These are phyloP conservation scores for Macrophomina tecta DNA, from an alignment of 2,329 filamentous ascomycete species.

Conservation along the genomic window DNA sequence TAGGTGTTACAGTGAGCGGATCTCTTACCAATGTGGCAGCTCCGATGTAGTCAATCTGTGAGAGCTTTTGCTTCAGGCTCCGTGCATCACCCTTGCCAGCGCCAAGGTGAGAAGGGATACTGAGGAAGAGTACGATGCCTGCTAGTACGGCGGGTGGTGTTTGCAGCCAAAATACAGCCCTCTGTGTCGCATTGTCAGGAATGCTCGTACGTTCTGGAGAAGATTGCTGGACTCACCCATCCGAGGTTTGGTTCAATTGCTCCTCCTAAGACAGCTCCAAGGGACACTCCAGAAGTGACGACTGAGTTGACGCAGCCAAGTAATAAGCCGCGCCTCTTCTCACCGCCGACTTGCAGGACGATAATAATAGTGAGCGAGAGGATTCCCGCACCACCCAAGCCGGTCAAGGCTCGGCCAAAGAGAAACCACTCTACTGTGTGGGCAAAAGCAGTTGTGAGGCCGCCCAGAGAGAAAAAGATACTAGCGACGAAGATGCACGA, in stretches of 20 bases:
- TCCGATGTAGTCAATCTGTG: slow-evolving; percentile 75
- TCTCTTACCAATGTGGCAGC: slow-evolving; percentile 61
- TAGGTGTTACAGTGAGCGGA: background rate
- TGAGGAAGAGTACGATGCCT: slow-evolving; percentile 67
- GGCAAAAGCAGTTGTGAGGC: slow-evolving; percentile 68
- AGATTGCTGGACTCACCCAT: slow-evolving; percentile 63
- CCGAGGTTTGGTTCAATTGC: slow-evolving; percentile 67
- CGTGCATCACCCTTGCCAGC: slow-evolving; percentile 45
- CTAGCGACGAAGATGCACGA: slow-evolving; percentile 69
- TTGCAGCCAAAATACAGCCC: slow-evolving; percentile 76
- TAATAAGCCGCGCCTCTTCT: slow-evolving; percentile 71
- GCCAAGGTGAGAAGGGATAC: slow-evolving; percentile 61
- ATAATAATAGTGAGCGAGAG: slow-evolving; percentile 77
- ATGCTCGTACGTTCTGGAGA: too few relatives aligned
- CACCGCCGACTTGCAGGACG: slow-evolving; percentile 73
- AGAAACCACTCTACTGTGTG: slow-evolving; percentile 68
- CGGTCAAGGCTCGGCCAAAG: slow-evolving; percentile 70
- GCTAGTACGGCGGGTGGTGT: slow-evolving; percentile 67
- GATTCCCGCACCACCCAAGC: slow-evolving; percentile 73
- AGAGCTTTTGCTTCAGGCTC: slow-evolving; percentile 61
- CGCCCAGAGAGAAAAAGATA: slow-evolving; percentile 65
- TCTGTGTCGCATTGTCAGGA: slow-evolving; percentile 51
- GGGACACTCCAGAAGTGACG: slow-evolving; percentile 73
- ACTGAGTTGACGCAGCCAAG: slow-evolving; percentile 76
- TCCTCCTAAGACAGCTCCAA: slow-evolving; percentile 74